Evolutionary conservation across 78 protist species (phyloP), one percentile per base, ranked within the genome.

Genomic region (Dictyostelium brefeldianum): DNA sequence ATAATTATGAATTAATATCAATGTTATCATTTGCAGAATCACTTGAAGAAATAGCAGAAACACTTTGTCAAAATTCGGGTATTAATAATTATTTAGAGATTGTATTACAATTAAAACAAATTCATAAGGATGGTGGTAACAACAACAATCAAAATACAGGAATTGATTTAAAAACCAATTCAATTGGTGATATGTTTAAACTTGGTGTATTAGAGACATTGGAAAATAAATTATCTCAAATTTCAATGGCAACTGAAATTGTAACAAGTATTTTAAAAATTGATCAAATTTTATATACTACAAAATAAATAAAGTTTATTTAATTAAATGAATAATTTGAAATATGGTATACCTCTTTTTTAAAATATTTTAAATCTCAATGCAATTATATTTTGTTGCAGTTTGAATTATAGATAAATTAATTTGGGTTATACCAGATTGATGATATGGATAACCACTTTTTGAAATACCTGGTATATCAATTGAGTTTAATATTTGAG

Each of bases 241-340:
- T 87, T 48, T 20, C 75, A 82, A 83, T 87, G 78, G 84, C 79
- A 64, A 87, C 81, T 4, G 93, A 80, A 80, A 80, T 80, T 22
- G 41, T 80, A 80, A 62, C 51, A 20, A 43, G 47, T 22, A 80
- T 80, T 36, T 62, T 80, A 64, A 80, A 80, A 22, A 62, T 80
- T 80, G 87, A 80, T 80, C 41, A 80, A 46, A 62, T 80, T 51
- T 50, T 75, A 51, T 27, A 10, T 46, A 17, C 7, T 18, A 46
- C 15, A 4, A 43, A 71, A 71, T 22, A 71, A 10, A 59, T 18
- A 59, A 18, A 22, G 18, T 17, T 59, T 17, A 18, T 59, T 51
- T 48, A 9, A 9, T 48, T 48, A 36, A 3, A 36, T 36, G 5
- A 3, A 36, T 36, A 36, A 36, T 36, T 36, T 36, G 43, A 36